phyloP scores from a whole-genome alignment of 805 yeast species.

The Millerago galiae region DNA sequence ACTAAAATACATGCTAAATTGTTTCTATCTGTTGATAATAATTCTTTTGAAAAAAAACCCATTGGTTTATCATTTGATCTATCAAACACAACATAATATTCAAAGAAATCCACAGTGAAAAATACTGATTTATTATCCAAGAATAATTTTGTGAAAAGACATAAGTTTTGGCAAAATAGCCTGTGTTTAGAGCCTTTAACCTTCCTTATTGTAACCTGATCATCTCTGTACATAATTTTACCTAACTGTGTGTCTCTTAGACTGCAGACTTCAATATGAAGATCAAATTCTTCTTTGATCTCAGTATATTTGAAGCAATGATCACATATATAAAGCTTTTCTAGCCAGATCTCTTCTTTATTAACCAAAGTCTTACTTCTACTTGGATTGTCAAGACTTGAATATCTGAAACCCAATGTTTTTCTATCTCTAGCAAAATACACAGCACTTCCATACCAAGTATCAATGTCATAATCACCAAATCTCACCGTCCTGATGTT shows the following conservation, averaged over 20 bases:
- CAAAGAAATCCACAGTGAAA: conserved; percentile 72
- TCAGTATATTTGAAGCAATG: conserved; percentile 79
- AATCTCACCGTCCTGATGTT: conserved; percentile 63
- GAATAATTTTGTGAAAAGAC: conserved; percentile 81
- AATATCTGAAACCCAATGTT: conserved; percentile 37
- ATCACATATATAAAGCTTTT: conserved; percentile 65
- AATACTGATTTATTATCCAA: conserved; percentile 86
- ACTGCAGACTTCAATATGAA: conserved; percentile 45
- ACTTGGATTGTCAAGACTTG: conserved; percentile 12
- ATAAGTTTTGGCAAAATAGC: conserved; percentile 74
- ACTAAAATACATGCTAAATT: conserved; percentile 88
- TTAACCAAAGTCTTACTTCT: conserved; percentile 7
- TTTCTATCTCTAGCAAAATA: conserved; percentile 51
- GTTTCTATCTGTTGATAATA: conserved; percentile 67
- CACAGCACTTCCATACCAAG: conserved; percentile 89
- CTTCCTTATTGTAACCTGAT: conserved; percentile 47
- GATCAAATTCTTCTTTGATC: conserved; percentile 32
- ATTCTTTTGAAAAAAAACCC: conserved; percentile 91
- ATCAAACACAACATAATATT: conserved; percentile 70
- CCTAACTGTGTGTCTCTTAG: conserved; percentile 51
- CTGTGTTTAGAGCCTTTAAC: conserved; percentile 60
- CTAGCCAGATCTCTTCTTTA: conserved; percentile 42
- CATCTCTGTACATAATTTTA: conserved; percentile 58
- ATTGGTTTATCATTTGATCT: conserved; percentile 46
- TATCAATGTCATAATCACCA: conserved; percentile 61